Base-by-base conservation (phyloP, 2,329 filamentous ascomycete species). In the Biscogniauxia mediterranea region DNA sequence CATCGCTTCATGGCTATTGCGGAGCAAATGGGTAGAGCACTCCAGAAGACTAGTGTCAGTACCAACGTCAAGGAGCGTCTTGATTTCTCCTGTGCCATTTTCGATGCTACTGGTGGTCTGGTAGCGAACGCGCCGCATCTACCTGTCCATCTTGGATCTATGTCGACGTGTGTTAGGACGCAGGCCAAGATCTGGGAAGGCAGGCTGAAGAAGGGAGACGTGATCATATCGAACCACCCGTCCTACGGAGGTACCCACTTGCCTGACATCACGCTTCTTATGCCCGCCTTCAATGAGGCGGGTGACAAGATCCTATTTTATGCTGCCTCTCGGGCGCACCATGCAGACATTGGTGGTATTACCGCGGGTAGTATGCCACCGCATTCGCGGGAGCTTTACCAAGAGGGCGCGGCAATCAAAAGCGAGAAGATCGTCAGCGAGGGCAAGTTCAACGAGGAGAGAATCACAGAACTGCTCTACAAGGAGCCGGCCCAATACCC, bases 1-100 rank as follows among this genome's bases (percentile, higher is more conserved):
- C 90, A 93, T 72, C 83, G 91, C 7, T 94, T 94, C 76, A 94
- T 93, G 90, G 88, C 89, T 6, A 92, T 93, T 68, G 91, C 91
- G 1, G 91, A 94, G 75, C 90, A 93, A 71, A 93, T 94, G 91
- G 90, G 91, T 0, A 80, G 89, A 58, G 88, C 89, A 13, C 76
- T 93, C 17, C 90, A 93, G 70, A 93, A 93, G 78, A 93, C 90
- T 0, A 90, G 88, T 71, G 89, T 93, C 59, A 90, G 85, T 69
- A 92, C 88, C 1, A 93, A 93, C 68, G 89, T 93, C 71, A 90
- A 94, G 72, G 91, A 94, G 71, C 85, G 91, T 4, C 82, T 94
- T 1, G 91, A 95, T 70, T 95, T 92, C 70, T 93, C 89, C 3
- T 95, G 91, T 66, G 91, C 91, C 26, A 81, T 94, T 1, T 94